phyloP scores from a whole-genome alignment of 2,329 filamentous ascomycete species.

The Fusarium dimerum region DNA sequence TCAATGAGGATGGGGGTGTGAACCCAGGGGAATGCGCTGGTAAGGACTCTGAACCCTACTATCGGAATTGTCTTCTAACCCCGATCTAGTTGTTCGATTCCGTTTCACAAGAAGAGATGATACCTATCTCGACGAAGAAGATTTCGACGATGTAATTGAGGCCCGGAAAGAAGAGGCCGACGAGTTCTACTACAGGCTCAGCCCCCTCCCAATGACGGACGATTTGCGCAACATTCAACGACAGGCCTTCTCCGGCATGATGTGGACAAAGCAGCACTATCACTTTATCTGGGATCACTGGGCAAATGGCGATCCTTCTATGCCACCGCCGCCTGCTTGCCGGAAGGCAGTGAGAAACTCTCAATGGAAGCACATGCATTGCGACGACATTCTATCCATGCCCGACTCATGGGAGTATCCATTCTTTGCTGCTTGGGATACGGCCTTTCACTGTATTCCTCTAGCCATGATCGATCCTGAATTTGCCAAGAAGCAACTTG shows the following conservation, averaged over 20 bases:
- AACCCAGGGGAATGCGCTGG: constrained; percentile 89
- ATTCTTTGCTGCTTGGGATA: constrained; percentile 97
- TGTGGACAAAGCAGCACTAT: constrained; percentile 98
- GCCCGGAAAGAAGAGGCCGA: constrained; percentile 86
- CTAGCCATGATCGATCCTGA: constrained; percentile 97
- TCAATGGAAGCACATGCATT: constrained; percentile 92
- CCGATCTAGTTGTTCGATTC: constrained; percentile 75
- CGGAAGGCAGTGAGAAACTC: constrained; percentile 82
- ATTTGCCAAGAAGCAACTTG: constrained; percentile 96
- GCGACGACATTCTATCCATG: constrained; percentile 96
- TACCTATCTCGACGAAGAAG: constrained; percentile 84
- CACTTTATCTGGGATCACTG: constrained; percentile 97
- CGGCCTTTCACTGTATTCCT: constrained; percentile 94
- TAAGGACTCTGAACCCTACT: constrained; percentile 47
- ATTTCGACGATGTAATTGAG: constrained; percentile 89
- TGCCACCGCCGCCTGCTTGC: constrained; percentile 80
- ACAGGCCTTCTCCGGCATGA: constrained; percentile 93
- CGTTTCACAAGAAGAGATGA: constrained; percentile 76
- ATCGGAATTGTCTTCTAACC: not conserved
- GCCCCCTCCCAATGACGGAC: constrained; percentile 88
- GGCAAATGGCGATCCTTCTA: constrained; percentile 89
- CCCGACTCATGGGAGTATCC: constrained; percentile 99
- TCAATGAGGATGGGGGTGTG: constrained; percentile 87
- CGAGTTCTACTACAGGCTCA: constrained; percentile 93
- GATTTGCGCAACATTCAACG: constrained; percentile 94